Percentiles rank a stretch among this genome's conserved stretches.
These are phyloP conservation scores for Tilletiaria anomala DNA, from an alignment of 1,284 basidiomycete species.

Conservation along the genomic window DNA sequence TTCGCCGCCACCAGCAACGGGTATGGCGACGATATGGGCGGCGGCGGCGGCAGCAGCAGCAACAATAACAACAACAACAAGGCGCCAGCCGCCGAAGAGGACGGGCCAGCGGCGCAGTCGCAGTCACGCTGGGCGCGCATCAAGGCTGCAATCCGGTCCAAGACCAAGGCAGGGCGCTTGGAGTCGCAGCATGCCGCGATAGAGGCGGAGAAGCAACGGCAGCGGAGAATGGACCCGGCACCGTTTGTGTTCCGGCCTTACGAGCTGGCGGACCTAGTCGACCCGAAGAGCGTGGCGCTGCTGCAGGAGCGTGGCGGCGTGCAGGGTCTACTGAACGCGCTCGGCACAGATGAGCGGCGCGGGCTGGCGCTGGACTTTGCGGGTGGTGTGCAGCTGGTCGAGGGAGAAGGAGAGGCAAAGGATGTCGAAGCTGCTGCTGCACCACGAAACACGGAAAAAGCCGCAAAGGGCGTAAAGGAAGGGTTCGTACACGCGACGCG, in stretches of 20 bases:
- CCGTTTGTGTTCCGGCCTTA: conserved; percentile 48
- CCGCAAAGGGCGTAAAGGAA: neutral
- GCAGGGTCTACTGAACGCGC: conserved; percentile 52
- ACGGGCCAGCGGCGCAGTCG: no score
- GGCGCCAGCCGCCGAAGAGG: no score
- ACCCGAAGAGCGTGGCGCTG: conserved; percentile 61
- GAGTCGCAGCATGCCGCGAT: conserved; percentile 2
- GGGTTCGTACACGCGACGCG: conserved; percentile 15
- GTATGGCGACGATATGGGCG: no score
- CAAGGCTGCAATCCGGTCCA: neutral
- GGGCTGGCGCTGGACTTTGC: conserved; percentile 21
- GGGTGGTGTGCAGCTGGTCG: neutral
- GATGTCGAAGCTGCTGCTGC: conserved; percentile 8
- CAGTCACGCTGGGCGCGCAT: conserved; percentile 1
- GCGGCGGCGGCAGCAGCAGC: no score
- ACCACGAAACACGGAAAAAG: neutral
- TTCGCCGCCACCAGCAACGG: no score
- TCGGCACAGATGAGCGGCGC: conserved; percentile 54
- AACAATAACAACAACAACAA: no score
- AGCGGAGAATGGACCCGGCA: conserved; percentile 22
- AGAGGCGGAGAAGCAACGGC: conserved; percentile 16
- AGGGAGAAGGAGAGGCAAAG: neutral
- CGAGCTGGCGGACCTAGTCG: conserved; percentile 68
- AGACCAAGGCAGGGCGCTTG: neutral
- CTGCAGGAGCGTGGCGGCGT: conserved; percentile 63